phyloP scores from a whole-genome alignment of 192 early-diverging fungal genomes.

The Coemansia sp. region DNA sequence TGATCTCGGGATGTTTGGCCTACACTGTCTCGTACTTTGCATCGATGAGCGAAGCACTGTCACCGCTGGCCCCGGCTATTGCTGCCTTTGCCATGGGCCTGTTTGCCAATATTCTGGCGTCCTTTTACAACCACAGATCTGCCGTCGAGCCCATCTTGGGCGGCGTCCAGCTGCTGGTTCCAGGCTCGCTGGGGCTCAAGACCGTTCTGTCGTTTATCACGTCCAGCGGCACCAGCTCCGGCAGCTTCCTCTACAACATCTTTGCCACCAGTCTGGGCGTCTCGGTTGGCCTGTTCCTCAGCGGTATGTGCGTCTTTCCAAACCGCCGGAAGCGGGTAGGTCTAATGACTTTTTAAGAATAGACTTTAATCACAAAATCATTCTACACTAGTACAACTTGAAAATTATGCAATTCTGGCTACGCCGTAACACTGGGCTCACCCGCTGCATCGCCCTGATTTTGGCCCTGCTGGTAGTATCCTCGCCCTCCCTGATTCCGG shows the following conservation, averaged over 20 bases:
- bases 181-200: conserved; percentile 76
- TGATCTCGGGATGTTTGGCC: conserved; percentile 65
- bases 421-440: conserved; percentile 21
- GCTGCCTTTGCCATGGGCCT: conserved; percentile 80
- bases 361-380: background rate
- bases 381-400: background rate
- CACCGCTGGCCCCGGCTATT: conserved; percentile 62
- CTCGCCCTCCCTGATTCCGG: conserved; percentile 51
- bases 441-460: conserved; percentile 16
- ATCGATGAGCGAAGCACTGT: conserved; percentile 54
- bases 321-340: conserved; percentile 56
- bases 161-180: conserved; percentile 80
- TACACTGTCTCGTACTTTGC: conserved; percentile 70
- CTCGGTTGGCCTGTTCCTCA: conserved; percentile 67
- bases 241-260: conserved; percentile 59
- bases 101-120: conserved; percentile 72
- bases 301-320: conserved; percentile 63
- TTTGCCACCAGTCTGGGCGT: conserved; percentile 67
- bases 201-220: conserved; percentile 61
- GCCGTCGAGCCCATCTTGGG: conserved; percentile 80
- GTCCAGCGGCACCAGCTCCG: conserved; percentile 53
- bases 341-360: conserved; percentile 51
- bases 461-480: conserved; percentile 41
- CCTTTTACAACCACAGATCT: conserved; percentile 65
- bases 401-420: background rate